Conservation (phyloP, 495 filamentous ascomycete genomes). For the Penicillium malachiteum region DNA sequence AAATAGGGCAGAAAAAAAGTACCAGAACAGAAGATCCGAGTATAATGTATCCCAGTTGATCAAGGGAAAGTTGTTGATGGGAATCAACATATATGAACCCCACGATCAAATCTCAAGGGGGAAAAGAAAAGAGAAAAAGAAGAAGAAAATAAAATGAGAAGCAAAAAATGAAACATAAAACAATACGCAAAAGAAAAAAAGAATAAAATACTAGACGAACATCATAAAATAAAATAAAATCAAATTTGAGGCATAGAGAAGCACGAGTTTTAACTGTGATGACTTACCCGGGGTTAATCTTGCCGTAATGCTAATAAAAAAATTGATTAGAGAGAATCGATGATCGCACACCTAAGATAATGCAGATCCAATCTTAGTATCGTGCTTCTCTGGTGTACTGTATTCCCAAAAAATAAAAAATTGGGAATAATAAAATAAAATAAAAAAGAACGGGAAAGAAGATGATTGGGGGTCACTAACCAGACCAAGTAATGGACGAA, state of each 20-base stretch:
- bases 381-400: too few relatives aligned
- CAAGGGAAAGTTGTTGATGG: not conserved
- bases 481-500: constrained; percentile 9
- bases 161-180: not conserved
- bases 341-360: too few relatives aligned
- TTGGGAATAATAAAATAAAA: not conserved
- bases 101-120: not conserved
- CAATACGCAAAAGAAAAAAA: not conserved
- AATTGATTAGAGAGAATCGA: too few relatives aligned
- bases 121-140: not conserved
- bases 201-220: not conserved
- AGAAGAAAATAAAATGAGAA: not conserved
- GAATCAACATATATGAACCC: not conserved
- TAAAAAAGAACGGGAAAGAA: constrained; percentile 5
- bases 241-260: not conserved
- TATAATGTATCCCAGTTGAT: not conserved
- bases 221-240: not conserved
- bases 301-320: too few relatives aligned
- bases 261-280: too few relatives aligned
- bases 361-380: too few relatives aligned
- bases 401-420: too few relatives aligned
- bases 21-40: too few relatives aligned
- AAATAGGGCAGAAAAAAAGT: too few relatives aligned
- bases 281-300: too few relatives aligned
- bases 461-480: constrained; percentile 15